Conservation (phyloP, 1,284 basidiomycete genomes). For the Coniferiporia sulphurascens region DNA sequence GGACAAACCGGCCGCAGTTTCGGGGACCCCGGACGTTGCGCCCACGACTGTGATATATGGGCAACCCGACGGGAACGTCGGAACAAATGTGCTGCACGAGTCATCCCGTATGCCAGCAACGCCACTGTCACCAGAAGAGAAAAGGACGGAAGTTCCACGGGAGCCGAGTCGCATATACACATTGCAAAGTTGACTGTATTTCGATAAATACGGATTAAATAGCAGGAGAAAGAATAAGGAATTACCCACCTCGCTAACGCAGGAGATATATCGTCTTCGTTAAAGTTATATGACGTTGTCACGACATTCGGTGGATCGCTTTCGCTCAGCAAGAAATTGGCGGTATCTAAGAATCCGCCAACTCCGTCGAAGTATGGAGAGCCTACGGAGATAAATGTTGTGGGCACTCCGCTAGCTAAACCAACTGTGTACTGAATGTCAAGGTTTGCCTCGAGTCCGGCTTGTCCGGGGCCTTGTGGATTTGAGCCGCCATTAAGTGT, state of each 20-base stretch:
- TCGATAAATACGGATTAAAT: not conserved
- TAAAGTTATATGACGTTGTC: conserved; percentile 28
- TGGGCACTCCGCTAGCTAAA: conserved; percentile 23
- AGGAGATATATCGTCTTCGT: conserved; percentile 25
- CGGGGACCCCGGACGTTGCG: conserved; percentile 27
- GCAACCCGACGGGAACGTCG: conserved; percentile 30
- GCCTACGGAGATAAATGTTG: conserved; percentile 24
- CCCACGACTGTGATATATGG: conserved; percentile 29
- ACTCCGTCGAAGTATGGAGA: conserved; percentile 19
- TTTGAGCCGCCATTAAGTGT: conserved; percentile 23
- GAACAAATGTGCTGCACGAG: conserved; percentile 29
- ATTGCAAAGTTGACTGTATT: conserved; percentile 31
- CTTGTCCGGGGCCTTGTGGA: conserved; percentile 19
- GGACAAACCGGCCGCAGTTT: conserved; percentile 30
- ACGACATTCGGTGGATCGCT: conserved; percentile 26
- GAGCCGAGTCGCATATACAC: conserved; percentile 32
- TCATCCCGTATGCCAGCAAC: conserved; percentile 31
- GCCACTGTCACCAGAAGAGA: conserved; percentile 36
- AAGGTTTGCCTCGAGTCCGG: conserved; percentile 30
- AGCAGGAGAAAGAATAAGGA: conserved; percentile 1
- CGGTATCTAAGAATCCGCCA: conserved; percentile 31
- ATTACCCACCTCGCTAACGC: conserved; percentile 24
- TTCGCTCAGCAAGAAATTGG: conserved; percentile 28
- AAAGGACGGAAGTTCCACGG: conserved; percentile 34
- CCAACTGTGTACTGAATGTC: conserved; percentile 36